phyloP scores from a whole-genome alignment of 164 flowering plant species.

The Echeveria elegans region DNA sequence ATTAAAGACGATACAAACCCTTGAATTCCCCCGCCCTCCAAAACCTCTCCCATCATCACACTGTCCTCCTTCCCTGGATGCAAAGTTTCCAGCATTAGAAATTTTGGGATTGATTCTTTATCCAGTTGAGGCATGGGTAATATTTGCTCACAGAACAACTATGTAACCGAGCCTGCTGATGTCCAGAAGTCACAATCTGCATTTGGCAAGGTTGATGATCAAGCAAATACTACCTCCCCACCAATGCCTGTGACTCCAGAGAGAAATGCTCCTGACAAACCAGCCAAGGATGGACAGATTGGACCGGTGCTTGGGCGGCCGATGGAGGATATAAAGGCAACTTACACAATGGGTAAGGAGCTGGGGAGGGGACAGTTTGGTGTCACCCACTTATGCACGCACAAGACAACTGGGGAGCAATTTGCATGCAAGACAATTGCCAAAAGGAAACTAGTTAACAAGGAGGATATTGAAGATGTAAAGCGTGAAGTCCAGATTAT shows the following conservation, averaged over 20 bases:
- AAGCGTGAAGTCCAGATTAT: constrained; percentile 73
- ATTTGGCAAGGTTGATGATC: not conserved
- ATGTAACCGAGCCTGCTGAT: not conserved
- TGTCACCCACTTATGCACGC: constrained; percentile 58
- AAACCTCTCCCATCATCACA: not conserved
- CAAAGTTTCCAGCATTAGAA: not conserved
- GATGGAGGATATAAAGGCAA: constrained; percentile 54
- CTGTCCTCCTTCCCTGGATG: not conserved
- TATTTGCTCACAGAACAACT: constrained; percentile 40
- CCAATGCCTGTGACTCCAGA: constrained; percentile 12
- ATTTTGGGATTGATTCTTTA: not conserved
- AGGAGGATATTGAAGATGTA: constrained; percentile 66
- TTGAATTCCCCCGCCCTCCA: not conserved
- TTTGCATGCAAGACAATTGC: constrained; percentile 81
- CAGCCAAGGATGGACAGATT: constrained; percentile 25
- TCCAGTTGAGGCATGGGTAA: constrained; percentile 37
- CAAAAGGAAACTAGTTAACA: constrained; percentile 47
- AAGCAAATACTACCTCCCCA: not conserved
- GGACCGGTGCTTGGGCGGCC: constrained; percentile 70
- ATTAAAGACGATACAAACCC: not conserved
- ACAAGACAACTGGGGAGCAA: constrained; percentile 53
- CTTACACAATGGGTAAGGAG: constrained; percentile 62
- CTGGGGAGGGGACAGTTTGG: constrained; percentile 84
- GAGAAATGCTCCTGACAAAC: constrained; percentile 19
- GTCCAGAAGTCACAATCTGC: constrained; percentile 11